Evolutionary conservation across 2,329 filamentous ascomycete species (phyloP).

Genomic region (Colletotrichum sp.): DNA sequence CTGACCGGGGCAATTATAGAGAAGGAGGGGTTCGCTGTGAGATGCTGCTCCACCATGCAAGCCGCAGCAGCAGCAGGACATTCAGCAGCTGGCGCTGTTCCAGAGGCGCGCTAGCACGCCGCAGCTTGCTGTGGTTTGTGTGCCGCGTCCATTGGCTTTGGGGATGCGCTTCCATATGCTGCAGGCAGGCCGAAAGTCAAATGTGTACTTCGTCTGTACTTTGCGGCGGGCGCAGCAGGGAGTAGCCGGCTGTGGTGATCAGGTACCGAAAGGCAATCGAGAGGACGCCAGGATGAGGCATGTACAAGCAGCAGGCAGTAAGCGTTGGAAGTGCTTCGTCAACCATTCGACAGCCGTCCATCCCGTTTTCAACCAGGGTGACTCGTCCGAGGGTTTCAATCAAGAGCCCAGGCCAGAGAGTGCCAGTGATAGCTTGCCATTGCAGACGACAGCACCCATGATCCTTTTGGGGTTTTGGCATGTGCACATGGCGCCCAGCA

Average conservation of each 20-base stretch:
- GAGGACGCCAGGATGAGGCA: not conserved
- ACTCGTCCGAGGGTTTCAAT: not conserved
- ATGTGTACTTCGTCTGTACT: conserved; percentile 8
- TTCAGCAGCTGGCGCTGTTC: not conserved
- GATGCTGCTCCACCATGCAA: conserved; percentile 4
- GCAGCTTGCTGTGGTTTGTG: not conserved
- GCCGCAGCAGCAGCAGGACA: conserved; percentile 3
- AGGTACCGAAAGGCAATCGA: conserved; percentile 11
- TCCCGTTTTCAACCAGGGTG: not conserved
- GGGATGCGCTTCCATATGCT: not conserved
- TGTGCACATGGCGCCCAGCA: conserved; percentile 7
- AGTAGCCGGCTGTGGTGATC: not conserved
- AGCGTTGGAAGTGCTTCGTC: not conserved
- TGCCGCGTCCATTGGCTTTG: not conserved
- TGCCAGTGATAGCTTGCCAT: not conserved
- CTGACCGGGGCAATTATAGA: conserved; percentile 11
- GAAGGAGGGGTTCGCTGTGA: not conserved
- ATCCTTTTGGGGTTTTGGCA: not conserved
- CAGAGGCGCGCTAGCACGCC: not conserved
- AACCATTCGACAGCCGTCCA: not conserved
- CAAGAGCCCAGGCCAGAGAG: not conserved
- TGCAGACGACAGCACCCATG: not conserved
- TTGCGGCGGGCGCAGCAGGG: not conserved
- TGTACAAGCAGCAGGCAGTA: not conserved
- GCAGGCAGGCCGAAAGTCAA: not conserved